Conservation (phyloP, 2,329 filamentous ascomycete species). For the Dichotomopilus funicola region DNA sequence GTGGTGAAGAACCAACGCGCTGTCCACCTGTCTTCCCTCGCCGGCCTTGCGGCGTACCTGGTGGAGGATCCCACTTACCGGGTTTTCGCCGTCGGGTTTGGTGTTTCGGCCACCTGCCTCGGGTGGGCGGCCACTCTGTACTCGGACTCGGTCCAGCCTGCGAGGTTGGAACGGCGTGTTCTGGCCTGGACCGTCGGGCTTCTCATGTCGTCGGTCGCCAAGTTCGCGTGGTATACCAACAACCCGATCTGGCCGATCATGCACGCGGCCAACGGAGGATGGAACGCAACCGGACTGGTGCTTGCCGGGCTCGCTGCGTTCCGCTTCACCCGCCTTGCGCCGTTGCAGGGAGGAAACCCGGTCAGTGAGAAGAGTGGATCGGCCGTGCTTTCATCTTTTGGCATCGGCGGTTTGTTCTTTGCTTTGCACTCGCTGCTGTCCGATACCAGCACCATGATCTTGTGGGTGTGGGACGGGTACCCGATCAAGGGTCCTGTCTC, state of each 20-base stretch:
- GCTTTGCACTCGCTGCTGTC: constrained; percentile 87
- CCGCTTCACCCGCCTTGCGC: constrained; percentile 63
- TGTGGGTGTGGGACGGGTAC: constrained; percentile 97
- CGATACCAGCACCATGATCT: constrained; percentile 97
- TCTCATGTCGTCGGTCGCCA: constrained; percentile 77
- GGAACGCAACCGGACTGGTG: constrained; percentile 76
- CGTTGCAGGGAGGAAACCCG: constrained; percentile 37
- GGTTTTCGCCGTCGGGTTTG: constrained; percentile 74
- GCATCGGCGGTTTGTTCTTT: constrained; percentile 80
- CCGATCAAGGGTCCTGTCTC: constrained; percentile 82
- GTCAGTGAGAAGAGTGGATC: constrained; percentile 52
- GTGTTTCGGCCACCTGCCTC: constrained; percentile 71
- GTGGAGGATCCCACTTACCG: constrained; percentile 66
- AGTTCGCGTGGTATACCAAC: constrained; percentile 90
- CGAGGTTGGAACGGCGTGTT: constrained; percentile 73
- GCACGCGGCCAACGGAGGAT: constrained; percentile 82
- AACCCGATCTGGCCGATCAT: constrained; percentile 97
- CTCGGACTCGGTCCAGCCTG: constrained; percentile 66
- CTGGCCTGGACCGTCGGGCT: constrained; percentile 76
- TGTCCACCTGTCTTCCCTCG: constrained; percentile 66
- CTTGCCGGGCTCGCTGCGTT: constrained; percentile 70
- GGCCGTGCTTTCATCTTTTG: constrained; percentile 63
- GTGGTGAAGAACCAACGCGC: constrained; percentile 62
- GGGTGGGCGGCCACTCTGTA: constrained; percentile 79
- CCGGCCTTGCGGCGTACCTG: constrained; percentile 73